These are phyloP conservation scores for Gynandropsis gynandra DNA, from an alignment of 345 rosid genomes.

Conservation along the genomic window DNA sequence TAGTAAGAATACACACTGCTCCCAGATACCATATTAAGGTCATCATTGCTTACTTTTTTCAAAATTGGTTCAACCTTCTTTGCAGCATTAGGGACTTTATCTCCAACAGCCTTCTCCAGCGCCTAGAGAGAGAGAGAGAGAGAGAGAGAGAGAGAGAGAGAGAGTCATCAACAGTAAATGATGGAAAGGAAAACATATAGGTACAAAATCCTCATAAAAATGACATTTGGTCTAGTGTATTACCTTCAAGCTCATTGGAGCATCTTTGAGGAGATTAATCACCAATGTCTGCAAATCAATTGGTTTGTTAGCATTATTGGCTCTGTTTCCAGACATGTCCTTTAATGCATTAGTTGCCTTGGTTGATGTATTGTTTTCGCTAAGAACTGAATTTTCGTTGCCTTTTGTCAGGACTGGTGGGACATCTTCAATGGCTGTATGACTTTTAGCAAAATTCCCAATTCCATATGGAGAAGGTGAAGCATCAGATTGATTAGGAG, in stretches of 20 bases:
- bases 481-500: slow-evolving; percentile 45
- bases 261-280: slow-evolving; percentile 54
- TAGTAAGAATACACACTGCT: slow-evolving; percentile 21
- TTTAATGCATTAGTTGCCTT: slow-evolving; percentile 30
- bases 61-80: slow-evolving; percentile 68
- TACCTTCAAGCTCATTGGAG: slow-evolving; percentile 86
- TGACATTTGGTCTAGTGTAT: slow-evolving; percentile 16
- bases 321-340: slow-evolving; percentile 43
- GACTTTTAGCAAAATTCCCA: slow-evolving; percentile 42
- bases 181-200: slow-evolving; percentile 17
- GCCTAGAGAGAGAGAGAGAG: slow-evolving; percentile 37
- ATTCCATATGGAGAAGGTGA: slow-evolving; percentile 44
- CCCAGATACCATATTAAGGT: slow-evolving; percentile 24
- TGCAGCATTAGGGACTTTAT: slow-evolving; percentile 44
- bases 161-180: slow-evolving; percentile 4
- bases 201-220: no score
- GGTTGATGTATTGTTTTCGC: slow-evolving; percentile 47
- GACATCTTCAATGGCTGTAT: slow-evolving; percentile 34
- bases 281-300: slow-evolving; percentile 53
- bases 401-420: slow-evolving; percentile 32
- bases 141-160: slow-evolving; percentile 18
- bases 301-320: slow-evolving; percentile 39
- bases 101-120: slow-evolving; percentile 79
- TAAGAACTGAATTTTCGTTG: slow-evolving; percentile 39
- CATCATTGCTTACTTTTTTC: slow-evolving; percentile 49